A percentile compares a stretch with the other conserved stretches of the same genome.
phyloP scores from a whole-genome alignment of 2,329 filamentous ascomycete species.

The Monilinia polystroma region DNA sequence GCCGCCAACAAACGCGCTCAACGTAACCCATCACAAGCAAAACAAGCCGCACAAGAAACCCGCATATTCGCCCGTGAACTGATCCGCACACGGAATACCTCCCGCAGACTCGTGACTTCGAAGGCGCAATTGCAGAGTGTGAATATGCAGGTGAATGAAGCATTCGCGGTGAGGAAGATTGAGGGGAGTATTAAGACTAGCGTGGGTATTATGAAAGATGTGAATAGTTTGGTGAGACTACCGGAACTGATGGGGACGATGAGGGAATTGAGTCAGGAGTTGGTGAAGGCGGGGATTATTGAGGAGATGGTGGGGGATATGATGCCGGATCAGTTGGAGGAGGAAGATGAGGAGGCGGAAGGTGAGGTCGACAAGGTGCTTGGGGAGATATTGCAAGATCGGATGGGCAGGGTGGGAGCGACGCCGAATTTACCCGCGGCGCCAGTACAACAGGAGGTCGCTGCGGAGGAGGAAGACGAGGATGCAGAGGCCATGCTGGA shows the following conservation, averaged over 20 bases:
- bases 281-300: slow-evolving; percentile 93
- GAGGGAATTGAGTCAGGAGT: slow-evolving; percentile 79
- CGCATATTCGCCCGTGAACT: slow-evolving; percentile 88
- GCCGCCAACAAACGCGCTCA: slow-evolving; percentile 79
- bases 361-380: slow-evolving; percentile 91
- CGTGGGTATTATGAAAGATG: slow-evolving; percentile 95
- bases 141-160: slow-evolving; percentile 96
- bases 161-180: slow-evolving; percentile 92
- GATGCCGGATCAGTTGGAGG: slow-evolving; percentile 72
- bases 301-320: slow-evolving; percentile 95
- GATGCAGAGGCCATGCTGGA: slow-evolving; percentile 88
- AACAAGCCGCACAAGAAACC: slow-evolving; percentile 77
- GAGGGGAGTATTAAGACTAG: slow-evolving; percentile 85
- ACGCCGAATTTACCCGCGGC: slow-evolving; percentile 55
- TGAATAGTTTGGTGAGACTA: slow-evolving; percentile 79
- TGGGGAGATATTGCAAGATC: slow-evolving; percentile 84
- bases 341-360: slow-evolving; percentile 73
- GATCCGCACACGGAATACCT: slow-evolving; percentile 75
- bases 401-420: slow-evolving; percentile 63
- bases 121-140: slow-evolving; percentile 92
- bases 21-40: slow-evolving; percentile 72
- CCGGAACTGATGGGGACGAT: slow-evolving; percentile 88
- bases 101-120: slow-evolving; percentile 72
- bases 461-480: slow-evolving; percentile 72
- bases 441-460: slow-evolving; percentile 51